Conservation (phyloP, 169 alveolate genomes). For the Eimeria nieschulzi region DNA sequence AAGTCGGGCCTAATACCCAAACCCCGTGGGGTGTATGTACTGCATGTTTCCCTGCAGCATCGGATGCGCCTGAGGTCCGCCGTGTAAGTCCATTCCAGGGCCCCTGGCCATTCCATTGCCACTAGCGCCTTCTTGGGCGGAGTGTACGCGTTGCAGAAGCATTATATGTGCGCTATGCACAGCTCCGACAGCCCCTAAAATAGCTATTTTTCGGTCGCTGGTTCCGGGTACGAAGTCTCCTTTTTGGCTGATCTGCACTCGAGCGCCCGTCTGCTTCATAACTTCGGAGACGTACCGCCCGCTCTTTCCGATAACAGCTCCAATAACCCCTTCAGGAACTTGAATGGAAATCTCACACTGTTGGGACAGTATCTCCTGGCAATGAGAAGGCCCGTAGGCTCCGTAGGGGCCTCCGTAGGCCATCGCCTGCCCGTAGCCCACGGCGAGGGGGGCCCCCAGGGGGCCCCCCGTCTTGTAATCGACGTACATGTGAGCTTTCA, state of each 20-base stretch:
- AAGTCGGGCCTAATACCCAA: neutral
- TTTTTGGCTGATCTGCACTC: slow-evolving; percentile 64
- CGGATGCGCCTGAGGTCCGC: slow-evolving; percentile 1
- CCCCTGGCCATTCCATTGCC: neutral
- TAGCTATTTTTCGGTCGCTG: slow-evolving; percentile 28
- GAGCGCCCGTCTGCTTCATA: slow-evolving; percentile 47
- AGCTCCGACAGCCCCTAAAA: slow-evolving; percentile 50
- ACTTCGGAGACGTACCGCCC: slow-evolving; percentile 56
- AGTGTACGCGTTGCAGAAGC: slow-evolving; percentile 60
- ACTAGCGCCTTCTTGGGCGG: slow-evolving; percentile 3
- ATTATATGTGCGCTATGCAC: slow-evolving; percentile 55
- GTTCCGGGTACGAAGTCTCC: slow-evolving; percentile 70
- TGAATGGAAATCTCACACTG: slow-evolving; percentile 55
- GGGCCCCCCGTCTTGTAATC: slow-evolving; percentile 29
- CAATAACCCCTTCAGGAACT: slow-evolving; percentile 51
- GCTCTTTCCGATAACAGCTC: slow-evolving; percentile 59
- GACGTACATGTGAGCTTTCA: slow-evolving; percentile 49
- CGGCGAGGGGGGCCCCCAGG: neutral
- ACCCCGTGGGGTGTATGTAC: slow-evolving; percentile 17
- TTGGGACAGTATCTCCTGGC: slow-evolving; percentile 17
- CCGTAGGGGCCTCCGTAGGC: slow-evolving; percentile 21
- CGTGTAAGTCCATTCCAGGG: slow-evolving; percentile 1
- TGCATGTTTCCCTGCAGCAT: slow-evolving; percentile 29
- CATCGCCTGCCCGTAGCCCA: neutral
- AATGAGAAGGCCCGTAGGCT: neutral